phyloP scores from a whole-genome alignment of 1,284 basidiomycete genomes.

The Xerocomus tenax region DNA sequence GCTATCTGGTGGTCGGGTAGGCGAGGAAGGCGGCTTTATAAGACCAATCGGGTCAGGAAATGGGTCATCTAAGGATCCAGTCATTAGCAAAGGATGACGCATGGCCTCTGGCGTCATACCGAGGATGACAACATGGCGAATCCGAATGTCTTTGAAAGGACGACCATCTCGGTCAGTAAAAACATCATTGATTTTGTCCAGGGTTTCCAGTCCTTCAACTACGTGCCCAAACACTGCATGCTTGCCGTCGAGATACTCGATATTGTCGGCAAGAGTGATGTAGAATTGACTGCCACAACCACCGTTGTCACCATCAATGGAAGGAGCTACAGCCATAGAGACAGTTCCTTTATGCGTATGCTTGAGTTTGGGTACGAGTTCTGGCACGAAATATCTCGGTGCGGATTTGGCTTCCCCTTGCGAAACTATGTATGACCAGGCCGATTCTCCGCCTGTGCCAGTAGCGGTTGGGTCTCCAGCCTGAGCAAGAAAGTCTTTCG shows the following conservation, averaged over 20 bases:
- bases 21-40: conserved; percentile 65
- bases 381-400: conserved; percentile 77
- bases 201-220: conserved; percentile 86
- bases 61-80: conserved; percentile 68
- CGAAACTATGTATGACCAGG: conserved; percentile 66
- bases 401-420: conserved; percentile 35
- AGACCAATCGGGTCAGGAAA: conserved; percentile 81
- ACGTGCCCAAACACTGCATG: conserved; percentile 94
- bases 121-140: conserved; percentile 86
- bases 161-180: conserved; percentile 82
- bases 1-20: conserved; percentile 72
- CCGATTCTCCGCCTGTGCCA: conserved; percentile 84
- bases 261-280: conserved; percentile 82
- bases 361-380: conserved; percentile 74
- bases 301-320: conserved; percentile 56
- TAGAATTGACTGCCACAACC: conserved; percentile 96
- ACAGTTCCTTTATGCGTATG: conserved; percentile 84
- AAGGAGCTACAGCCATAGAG: conserved; percentile 87
- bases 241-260: conserved; percentile 93
- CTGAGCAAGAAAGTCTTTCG: conserved; percentile 94
- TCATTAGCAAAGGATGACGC: conserved; percentile 5
- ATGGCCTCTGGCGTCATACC: conserved; percentile 40
- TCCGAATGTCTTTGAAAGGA: conserved; percentile 88
- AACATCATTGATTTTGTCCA: conserved; percentile 89
- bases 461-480: conserved; percentile 91